These are phyloP conservation scores for Chlamydomonas sp. DNA, from an alignment of 139 green algal genomes.

Conservation along the genomic window DNA sequence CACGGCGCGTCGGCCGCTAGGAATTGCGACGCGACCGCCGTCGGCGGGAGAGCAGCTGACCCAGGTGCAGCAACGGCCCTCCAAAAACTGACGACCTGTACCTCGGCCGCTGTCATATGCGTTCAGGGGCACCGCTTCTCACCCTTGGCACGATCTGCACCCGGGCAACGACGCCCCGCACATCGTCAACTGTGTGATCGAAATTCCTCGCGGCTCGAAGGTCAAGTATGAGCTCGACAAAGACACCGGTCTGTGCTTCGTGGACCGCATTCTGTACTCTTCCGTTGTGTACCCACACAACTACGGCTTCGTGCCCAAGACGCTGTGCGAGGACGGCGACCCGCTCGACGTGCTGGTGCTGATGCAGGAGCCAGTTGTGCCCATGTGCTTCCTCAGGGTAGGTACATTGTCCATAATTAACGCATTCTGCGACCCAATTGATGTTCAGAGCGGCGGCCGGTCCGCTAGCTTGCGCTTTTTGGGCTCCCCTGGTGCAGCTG, in stretches of 20 bases:
- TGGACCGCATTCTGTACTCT: constrained; percentile 96
- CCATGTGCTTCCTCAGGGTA: constrained; percentile 89
- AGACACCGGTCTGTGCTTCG: constrained; percentile 74
- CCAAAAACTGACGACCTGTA: neutral
- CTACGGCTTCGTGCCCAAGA: constrained; percentile 96
- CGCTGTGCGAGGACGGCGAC: constrained; percentile 95
- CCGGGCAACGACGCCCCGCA: constrained; percentile 80
- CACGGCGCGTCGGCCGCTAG: neutral
- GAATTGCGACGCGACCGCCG: too few relatives aligned
- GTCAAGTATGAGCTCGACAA: constrained; percentile 99
- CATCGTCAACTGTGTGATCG: constrained; percentile 88
- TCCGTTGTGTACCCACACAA: constrained; percentile 96
- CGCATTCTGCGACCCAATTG: too few relatives aligned
- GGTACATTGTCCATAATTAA: neutral
- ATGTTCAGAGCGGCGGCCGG: too few relatives aligned
- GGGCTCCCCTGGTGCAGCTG: too few relatives aligned
- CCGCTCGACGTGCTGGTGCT: constrained; percentile 94
- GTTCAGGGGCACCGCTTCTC: constrained; percentile 46
- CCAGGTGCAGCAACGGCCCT: too few relatives aligned
- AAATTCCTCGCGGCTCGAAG: constrained; percentile 92
- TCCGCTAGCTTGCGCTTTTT: too few relatives aligned
- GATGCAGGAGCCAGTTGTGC: constrained; percentile 91
- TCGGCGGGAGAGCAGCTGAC: too few relatives aligned
- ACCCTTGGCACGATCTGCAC: constrained; percentile 84
- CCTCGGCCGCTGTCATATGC: neutral